Evolutionary conservation across 768 basidiomycete genomes (phyloP).

Genomic region (Cyclocybe aegerita): DNA sequence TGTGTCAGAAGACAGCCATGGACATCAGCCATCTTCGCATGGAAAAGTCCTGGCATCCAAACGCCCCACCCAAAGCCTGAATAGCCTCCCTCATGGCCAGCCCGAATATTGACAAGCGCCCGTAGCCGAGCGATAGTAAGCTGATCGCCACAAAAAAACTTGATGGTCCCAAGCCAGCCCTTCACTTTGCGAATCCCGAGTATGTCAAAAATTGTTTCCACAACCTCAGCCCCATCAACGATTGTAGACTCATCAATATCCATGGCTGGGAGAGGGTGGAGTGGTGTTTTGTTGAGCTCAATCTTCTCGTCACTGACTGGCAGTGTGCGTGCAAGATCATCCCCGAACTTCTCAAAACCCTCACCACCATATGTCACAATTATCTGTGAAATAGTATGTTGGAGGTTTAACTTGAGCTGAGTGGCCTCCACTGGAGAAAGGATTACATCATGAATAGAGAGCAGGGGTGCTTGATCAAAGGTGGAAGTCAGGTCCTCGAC

Average conservation of each 20-base stretch:
- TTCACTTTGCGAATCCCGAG: conserved; percentile 18
- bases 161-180: conserved; percentile 1
- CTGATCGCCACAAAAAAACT: conserved; percentile 31
- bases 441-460: conserved; percentile 27
- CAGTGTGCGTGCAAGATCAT: conserved; percentile 10
- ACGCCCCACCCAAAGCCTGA: conserved; percentile 21
- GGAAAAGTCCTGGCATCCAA: conserved; percentile 35
- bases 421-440: conserved; percentile 23
- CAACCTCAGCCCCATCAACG: conserved; percentile 32
- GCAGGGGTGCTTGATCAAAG: conserved; percentile 16
- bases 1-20: conserved; percentile 28
- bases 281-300: conserved; percentile 22
- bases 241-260: conserved; percentile 36
- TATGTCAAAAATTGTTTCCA: conserved; percentile 24
- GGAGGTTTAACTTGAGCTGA: conserved; percentile 9
- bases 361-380: conserved; percentile 28
- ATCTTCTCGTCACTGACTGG: conserved; percentile 25
- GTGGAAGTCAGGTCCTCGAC: conserved; percentile 21
- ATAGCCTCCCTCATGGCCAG: conserved; percentile 27
- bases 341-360: conserved; percentile 22
- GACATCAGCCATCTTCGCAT: conserved; percentile 32
- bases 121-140: conserved; percentile 33
- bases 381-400: no score
- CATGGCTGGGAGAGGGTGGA: conserved; percentile 30
- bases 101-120: conserved; percentile 25